phyloP scores from a whole-genome alignment of 345 rosid genomes.

The Brassica juncea region DNA sequence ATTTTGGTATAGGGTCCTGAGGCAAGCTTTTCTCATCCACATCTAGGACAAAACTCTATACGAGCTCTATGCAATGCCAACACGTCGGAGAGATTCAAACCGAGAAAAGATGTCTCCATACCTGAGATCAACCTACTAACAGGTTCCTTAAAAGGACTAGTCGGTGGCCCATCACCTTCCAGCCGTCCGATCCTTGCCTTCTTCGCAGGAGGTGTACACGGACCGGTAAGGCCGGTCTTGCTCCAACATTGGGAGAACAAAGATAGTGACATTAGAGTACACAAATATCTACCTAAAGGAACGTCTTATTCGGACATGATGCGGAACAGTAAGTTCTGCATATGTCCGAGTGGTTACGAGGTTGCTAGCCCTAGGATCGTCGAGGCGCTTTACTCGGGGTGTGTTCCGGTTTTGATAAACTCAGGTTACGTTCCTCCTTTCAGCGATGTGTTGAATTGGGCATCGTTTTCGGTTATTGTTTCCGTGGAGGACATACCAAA shows the following conservation, averaged over 20 bases:
- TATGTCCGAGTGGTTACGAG: slow-evolving; percentile 94
- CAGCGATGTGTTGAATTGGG: slow-evolving; percentile 84
- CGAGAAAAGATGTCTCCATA: slow-evolving; percentile 72
- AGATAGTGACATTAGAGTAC: slow-evolving; percentile 66
- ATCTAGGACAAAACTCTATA: slow-evolving; percentile 44
- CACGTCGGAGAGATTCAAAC: slow-evolving; percentile 67
- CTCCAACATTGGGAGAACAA: slow-evolving; percentile 85
- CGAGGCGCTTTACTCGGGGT: slow-evolving; percentile 81
- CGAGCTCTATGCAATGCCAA: slow-evolving; percentile 24
- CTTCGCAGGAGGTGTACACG: slow-evolving; percentile 93
- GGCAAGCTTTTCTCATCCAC: slow-evolving; percentile 62
- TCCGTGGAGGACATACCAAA: slow-evolving; percentile 68
- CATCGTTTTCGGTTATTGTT: slow-evolving; percentile 64
- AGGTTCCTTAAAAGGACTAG: slow-evolving; percentile 50
- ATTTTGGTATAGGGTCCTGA: slow-evolving; percentile 39
- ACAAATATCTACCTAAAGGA: slow-evolving; percentile 73
- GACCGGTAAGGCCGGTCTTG: slow-evolving; percentile 78
- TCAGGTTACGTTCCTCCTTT: slow-evolving; percentile 85
- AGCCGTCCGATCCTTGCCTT: slow-evolving; percentile 74
- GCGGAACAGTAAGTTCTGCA: slow-evolving; percentile 75
- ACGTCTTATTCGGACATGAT: slow-evolving; percentile 68
- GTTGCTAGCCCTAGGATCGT: slow-evolving; percentile 89
- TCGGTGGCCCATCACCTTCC: slow-evolving; percentile 86
- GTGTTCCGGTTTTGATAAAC: slow-evolving; percentile 83
- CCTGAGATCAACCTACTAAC: slow-evolving; percentile 83